A percentile compares a stretch with the other conserved stretches of the same genome.
These are phyloP conservation scores for Pythium guiyangense DNA, from an alignment of 352 stramenopile genomes.

Conservation along the genomic window DNA sequence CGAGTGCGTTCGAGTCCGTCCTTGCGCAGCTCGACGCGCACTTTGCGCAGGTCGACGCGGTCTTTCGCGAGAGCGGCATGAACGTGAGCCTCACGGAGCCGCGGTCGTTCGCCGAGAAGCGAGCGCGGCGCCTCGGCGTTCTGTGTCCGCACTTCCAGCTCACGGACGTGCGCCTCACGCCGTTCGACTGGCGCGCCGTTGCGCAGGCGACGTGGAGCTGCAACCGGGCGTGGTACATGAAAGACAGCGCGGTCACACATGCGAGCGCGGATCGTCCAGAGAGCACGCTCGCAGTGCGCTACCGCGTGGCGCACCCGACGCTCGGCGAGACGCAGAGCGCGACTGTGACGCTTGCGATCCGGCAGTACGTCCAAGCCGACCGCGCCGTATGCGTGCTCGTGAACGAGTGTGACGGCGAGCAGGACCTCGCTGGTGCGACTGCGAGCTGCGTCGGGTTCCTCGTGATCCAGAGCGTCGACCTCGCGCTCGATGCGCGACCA, in stretches of 20 bases:
- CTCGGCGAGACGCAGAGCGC: neutral
- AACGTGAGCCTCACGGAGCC: constrained; percentile 4
- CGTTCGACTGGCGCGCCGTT: constrained; percentile 1
- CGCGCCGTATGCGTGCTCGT: constrained; percentile 26
- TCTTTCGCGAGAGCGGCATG: constrained; percentile 9
- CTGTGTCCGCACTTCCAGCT: constrained; percentile 7
- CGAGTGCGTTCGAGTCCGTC: constrained; percentile 1
- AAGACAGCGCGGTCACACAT: neutral
- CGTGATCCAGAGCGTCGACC: neutral
- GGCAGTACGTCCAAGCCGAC: constrained; percentile 27
- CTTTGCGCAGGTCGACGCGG: constrained; percentile 2
- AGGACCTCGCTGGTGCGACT: constrained; percentile 21
- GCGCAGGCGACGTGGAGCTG: constrained; percentile 1
- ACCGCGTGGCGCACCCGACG: constrained; percentile 1
- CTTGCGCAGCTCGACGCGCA: constrained; percentile 3
- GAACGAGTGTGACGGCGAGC: constrained; percentile 27
- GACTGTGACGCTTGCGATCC: constrained; percentile 28
- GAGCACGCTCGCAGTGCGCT: constrained; percentile 3
- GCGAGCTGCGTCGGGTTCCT: constrained; percentile 27
- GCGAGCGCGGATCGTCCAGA: neutral
- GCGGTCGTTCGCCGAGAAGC: constrained; percentile 12
- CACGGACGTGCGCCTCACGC: constrained; percentile 1
- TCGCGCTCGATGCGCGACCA: neutral
- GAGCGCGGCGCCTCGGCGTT: neutral
- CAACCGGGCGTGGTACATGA: constrained; percentile 1